These are phyloP conservation scores for Blepharisma stoltei DNA, from an alignment of 73 alveolate genomes.

Conservation along the genomic window DNA sequence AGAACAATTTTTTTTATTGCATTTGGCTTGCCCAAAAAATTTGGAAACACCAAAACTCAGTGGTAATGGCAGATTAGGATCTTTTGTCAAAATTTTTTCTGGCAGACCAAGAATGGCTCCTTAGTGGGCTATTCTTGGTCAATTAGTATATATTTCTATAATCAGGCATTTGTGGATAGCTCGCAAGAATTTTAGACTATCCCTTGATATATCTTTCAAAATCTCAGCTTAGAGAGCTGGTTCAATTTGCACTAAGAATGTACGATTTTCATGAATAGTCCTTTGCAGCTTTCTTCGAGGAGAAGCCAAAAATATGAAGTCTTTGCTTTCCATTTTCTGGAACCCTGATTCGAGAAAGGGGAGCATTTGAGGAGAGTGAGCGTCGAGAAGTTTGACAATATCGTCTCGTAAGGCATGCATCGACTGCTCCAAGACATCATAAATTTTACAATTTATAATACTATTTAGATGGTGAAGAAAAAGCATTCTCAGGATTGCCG, in stretches of 20 bases:
- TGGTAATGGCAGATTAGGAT: too few species aligned
- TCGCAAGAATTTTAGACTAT: too few species aligned
- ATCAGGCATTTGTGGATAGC: neutral
- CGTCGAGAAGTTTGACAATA: neutral
- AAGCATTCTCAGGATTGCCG: neutral
- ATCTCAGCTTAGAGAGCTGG: neutral
- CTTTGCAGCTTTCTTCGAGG: neutral
- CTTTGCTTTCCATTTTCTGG: neutral
- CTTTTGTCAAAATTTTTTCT: too few species aligned
- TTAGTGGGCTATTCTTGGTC: too few species aligned
- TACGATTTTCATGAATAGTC: neutral
- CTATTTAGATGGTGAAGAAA: neutral
- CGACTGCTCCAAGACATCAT: neutral
- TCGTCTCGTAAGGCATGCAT: constrained; percentile 10
- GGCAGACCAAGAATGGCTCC: too few species aligned
- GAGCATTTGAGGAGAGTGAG: neutral
- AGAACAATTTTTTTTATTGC: too few species aligned
- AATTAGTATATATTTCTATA: neutral
- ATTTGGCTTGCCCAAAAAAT: too few species aligned
- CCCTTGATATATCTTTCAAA: too few species aligned
- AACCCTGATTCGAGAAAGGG: neutral
- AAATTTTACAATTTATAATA: neutral
- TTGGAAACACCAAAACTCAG: too few species aligned
- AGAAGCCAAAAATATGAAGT: neutral
- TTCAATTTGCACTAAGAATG: neutral